Conservation (phyloP, 1,284 basidiomycete genomes). For the Fistulinella staudtii region DNA sequence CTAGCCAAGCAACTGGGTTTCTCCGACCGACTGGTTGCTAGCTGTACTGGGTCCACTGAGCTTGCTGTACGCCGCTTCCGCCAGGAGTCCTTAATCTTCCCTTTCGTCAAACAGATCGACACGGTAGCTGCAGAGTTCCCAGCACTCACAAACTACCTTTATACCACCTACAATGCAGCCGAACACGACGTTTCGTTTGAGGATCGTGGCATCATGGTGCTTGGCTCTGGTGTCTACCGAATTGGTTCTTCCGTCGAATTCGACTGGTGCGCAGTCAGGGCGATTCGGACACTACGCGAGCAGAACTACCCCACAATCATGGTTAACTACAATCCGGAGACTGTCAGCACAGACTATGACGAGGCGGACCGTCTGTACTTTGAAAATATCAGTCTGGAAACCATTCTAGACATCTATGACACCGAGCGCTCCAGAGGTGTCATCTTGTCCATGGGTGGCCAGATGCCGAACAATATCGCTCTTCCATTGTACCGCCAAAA, state of each 20-base stretch:
- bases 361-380: constrained; percentile 98
- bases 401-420: constrained; percentile 97
- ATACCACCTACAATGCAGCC: constrained; percentile 94
- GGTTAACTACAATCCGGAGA: constrained; percentile 99
- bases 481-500: constrained; percentile 92
- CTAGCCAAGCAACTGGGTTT: constrained; percentile 95
- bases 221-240: constrained; percentile 97
- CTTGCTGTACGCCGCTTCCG: constrained; percentile 85
- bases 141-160: constrained; percentile 97
- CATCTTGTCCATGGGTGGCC: constrained; percentile 97
- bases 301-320: constrained; percentile 96
- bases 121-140: constrained; percentile 99
- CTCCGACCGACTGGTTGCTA: constrained; percentile 89
- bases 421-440: constrained; percentile 86
- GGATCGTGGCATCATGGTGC: constrained; percentile 94
- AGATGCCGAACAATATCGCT: constrained; percentile 98
- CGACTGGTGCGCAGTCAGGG: constrained; percentile 98
- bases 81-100: constrained; percentile 79
- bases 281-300: constrained; percentile 92
- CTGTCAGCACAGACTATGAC: constrained; percentile 98
- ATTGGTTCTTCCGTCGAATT: constrained; percentile 99
- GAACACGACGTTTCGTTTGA: constrained; percentile 89
- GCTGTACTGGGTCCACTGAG: constrained; percentile 80
- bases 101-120: constrained; percentile 98
- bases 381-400: constrained; percentile 96